phyloP scores from a whole-genome alignment of 768 basidiomycete species.

The Pisolithus sp. region DNA sequence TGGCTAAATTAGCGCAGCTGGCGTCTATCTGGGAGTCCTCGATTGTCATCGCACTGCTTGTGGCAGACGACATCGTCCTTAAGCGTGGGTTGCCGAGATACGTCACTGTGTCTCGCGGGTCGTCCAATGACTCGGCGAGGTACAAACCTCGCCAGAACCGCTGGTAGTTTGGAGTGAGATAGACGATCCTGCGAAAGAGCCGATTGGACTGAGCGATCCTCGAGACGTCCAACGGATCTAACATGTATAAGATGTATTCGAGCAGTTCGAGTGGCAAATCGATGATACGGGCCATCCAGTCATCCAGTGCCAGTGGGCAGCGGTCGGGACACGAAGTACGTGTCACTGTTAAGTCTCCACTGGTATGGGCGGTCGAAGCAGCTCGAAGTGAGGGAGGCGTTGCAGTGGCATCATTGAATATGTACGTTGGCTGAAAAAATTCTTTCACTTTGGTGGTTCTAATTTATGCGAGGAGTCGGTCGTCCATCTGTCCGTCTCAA shows the following conservation, averaged over 20 bases:
- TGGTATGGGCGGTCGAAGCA: not conserved
- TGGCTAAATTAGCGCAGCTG: not conserved
- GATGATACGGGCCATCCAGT: constrained; percentile 19
- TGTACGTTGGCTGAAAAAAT: not conserved
- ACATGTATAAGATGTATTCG: constrained; percentile 48
- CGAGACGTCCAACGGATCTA: constrained; percentile 59
- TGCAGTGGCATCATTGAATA: not conserved
- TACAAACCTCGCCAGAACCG: constrained; percentile 61
- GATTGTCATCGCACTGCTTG: not conserved
- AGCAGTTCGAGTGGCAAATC: constrained; percentile 53
- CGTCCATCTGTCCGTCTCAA: not conserved
- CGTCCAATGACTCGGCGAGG: constrained; percentile 56
- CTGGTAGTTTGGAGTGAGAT: constrained; percentile 35
- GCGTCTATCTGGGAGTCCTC: not conserved
- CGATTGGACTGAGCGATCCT: constrained; percentile 45
- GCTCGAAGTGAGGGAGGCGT: not conserved
- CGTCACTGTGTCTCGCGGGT: constrained; percentile 47
- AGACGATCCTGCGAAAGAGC: constrained; percentile 38
- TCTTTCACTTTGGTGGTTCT: not conserved
- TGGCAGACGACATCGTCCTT: not conserved
- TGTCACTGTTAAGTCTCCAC: not conserved
- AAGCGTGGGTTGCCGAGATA: constrained; percentile 22
- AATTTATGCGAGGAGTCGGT: not conserved
- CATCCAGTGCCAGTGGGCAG: not conserved
- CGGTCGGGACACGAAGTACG: not conserved